A percentile compares a stretch with the other conserved stretches of the same genome.
These are phyloP conservation scores for Penicillium sp. DNA, from an alignment of 2,329 filamentous ascomycete species.

Conservation along the genomic window DNA sequence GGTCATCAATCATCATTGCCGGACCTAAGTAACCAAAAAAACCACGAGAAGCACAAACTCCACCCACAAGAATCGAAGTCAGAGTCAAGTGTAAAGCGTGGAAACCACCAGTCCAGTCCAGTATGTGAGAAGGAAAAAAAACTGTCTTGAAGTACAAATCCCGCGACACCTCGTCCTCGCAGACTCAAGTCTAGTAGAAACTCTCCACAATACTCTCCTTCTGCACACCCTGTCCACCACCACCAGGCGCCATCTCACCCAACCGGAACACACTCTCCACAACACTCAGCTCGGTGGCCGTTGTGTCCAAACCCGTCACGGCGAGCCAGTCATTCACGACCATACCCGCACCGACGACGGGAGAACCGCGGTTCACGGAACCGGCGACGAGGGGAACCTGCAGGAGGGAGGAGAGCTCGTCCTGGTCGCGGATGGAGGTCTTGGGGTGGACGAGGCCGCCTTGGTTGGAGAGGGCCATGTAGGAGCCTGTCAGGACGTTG, in stretches of 20 bases:
- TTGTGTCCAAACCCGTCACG: slow-evolving; percentile 89
- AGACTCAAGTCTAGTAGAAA: slow-evolving; percentile 71
- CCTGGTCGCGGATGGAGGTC: slow-evolving; percentile 95
- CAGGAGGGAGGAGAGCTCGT: slow-evolving; percentile 88
- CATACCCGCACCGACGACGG: slow-evolving; percentile 95
- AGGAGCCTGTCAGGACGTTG: slow-evolving; percentile 93
- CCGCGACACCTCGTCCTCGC: not conserved
- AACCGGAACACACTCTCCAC: slow-evolving; percentile 95
- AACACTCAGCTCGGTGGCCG: slow-evolving; percentile 95
- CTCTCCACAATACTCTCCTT: slow-evolving; percentile 99
- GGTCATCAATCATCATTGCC: slow-evolving; percentile 20
- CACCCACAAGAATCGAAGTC: not conserved
- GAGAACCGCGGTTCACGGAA: slow-evolving; percentile 86
- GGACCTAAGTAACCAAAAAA: slow-evolving; percentile 6
- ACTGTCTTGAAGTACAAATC: not conserved
- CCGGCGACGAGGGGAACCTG: slow-evolving; percentile 96
- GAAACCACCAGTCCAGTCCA: not conserved
- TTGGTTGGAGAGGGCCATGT: slow-evolving; percentile 95
- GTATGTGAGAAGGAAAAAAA: not conserved
- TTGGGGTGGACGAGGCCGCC: slow-evolving; percentile 97
- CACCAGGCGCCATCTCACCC: slow-evolving; percentile 73
- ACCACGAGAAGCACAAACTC: not conserved
- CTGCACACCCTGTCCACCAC: slow-evolving; percentile 62
- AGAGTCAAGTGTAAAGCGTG: not conserved
- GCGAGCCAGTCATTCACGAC: slow-evolving; percentile 98